phyloP scores from a whole-genome alignment of 148 eudicot genomes.

The Rhododendron williamsianum region DNA sequence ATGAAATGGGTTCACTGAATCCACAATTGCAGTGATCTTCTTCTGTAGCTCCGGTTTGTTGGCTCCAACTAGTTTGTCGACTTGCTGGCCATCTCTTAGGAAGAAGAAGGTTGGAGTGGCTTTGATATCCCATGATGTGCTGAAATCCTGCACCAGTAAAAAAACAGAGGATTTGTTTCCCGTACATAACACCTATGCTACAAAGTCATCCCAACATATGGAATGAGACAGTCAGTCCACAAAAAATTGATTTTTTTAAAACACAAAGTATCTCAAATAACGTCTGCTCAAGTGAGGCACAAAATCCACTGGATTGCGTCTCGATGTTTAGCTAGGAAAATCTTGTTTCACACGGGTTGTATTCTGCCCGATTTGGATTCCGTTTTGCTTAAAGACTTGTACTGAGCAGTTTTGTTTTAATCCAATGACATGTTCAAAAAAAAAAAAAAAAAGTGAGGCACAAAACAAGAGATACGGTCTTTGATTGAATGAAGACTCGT shows the following conservation, averaged over 20 bases:
- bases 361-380: too few species aligned
- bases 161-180: neutral
- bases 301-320: too few species aligned
- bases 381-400: too few species aligned
- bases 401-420: too few species aligned
- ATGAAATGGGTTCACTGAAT: slow-evolving; percentile 30
- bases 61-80: slow-evolving; percentile 94
- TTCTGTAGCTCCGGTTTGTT: slow-evolving; percentile 83
- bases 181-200: neutral
- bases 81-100: slow-evolving; percentile 75
- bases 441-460: neutral
- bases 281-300: neutral
- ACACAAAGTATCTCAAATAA: neutral
- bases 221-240: neutral
- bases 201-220: neutral
- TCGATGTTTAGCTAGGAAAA: too few species aligned
- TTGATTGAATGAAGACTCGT: neutral
- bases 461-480: neutral
- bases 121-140: slow-evolving; percentile 87
- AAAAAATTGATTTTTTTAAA: neutral
- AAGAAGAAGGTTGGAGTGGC: slow-evolving; percentile 99
- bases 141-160: slow-evolving; percentile 66
- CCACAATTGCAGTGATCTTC: slow-evolving; percentile 56
- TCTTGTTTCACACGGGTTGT: too few species aligned
- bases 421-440: too few species aligned